Evolutionary conservation across 1,284 basidiomycete genomes (phyloP), one percentile per base, ranked within the genome.

Genomic region (Bjerkandera adusta): DNA sequence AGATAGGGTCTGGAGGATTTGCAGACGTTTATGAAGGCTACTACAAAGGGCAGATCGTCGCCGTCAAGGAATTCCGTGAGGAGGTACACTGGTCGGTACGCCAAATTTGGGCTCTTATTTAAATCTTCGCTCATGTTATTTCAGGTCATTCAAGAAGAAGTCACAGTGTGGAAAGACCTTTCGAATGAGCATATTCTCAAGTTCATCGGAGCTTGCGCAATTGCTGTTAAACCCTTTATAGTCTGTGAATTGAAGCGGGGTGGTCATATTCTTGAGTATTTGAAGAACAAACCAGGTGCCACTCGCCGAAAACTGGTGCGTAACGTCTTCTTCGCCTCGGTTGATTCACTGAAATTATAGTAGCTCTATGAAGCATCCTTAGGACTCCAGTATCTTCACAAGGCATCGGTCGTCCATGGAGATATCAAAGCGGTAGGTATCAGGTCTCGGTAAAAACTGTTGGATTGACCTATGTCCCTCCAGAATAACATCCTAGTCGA

Each of bases 401-500:
- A 32, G 13, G 12, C 41, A 4, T 15, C 25, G 20, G 46, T 53
- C 2, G 25, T 51, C 25, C 52, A 53, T 29, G 43, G 52, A 6
- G 52, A 53, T 36, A 16, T 53, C n/a, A 53, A 53, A 36, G 48
- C 49, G 21, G 52, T 51, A 32, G 18, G 38, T 36, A 3, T 8
- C 8, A 8, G n/a, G n/a, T 30, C n/a, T 30, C n/a, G n/a, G 8
- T 8, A 30, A 30, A n/a, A n/a, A n/a, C n/a, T n/a, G n/a, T n/a
- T n/a, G n/a, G n/a, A n/a, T n/a, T 30, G 27, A 11, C 30, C n/a
- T 34, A 4, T 29, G 27, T 16, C 15, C 20, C 10, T 6, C 10
- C 34, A 53, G 52, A 20, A 34, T 5, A 53, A 53, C 35, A 53
- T 53, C 15, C 43, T 53, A 2, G 32, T 53, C 7, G 49, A 51